Conservation (phyloP, 257 asterid species). For the Leptodermis oblonga region DNA sequence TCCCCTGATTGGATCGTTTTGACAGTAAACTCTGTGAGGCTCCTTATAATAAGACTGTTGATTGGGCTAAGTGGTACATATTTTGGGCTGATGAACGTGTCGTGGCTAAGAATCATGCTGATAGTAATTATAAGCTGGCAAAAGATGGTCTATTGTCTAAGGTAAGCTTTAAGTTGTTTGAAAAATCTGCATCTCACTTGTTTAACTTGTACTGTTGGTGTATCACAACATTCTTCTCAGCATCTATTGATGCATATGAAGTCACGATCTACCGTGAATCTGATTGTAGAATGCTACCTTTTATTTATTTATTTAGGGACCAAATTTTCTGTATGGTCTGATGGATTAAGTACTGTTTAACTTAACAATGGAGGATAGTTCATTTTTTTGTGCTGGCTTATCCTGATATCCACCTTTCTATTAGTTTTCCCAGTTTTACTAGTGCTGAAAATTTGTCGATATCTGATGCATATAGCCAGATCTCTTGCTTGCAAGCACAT, state of each 20-base stretch:
- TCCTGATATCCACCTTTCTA: not conserved
- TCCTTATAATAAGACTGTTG: slow-evolving; percentile 89
- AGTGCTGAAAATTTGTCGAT: not conserved
- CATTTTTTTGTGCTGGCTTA: not conserved
- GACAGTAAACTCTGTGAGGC: slow-evolving; percentile 84
- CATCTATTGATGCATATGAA: slow-evolving; percentile 1
- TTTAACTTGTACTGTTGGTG: not conserved
- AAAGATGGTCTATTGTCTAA: slow-evolving; percentile 76
- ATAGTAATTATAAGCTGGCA: slow-evolving; percentile 88
- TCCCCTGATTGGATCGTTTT: not conserved
- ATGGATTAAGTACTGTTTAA: not conserved
- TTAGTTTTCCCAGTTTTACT: not conserved
- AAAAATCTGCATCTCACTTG: not conserved
- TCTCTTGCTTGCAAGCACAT: not conserved
- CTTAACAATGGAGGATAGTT: not conserved
- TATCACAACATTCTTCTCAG: not conserved
- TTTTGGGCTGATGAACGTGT: slow-evolving; percentile 95
- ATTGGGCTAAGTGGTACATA: slow-evolving; percentile 88
- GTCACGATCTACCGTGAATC: not conserved
- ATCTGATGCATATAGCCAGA: not conserved
- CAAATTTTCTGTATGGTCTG: not conserved
- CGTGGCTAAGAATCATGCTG: slow-evolving; percentile 79
- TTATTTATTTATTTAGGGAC: not conserved
- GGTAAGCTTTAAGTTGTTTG: slow-evolving; percentile 36
- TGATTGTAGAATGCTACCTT: not conserved